phyloP scores from a whole-genome alignment of 148 eudicot species.

The Spergularia marina region DNA sequence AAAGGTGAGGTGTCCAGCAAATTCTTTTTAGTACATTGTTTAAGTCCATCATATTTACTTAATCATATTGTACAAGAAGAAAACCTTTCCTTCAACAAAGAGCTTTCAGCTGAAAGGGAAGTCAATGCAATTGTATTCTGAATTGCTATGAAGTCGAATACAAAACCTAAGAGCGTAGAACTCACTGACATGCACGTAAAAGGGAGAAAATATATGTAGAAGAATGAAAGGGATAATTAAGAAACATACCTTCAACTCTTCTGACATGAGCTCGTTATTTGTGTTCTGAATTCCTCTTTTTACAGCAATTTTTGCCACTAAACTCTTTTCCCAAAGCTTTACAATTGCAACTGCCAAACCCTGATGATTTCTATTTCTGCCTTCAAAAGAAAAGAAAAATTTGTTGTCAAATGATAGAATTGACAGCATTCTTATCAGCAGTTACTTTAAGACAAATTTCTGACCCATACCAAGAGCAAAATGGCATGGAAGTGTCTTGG shows the following conservation, averaged over 20 bases:
- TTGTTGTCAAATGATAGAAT: slow-evolving; percentile 15
- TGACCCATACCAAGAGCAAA: slow-evolving; percentile 82
- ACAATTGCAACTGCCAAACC: slow-evolving; percentile 87
- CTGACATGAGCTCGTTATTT: slow-evolving; percentile 89
- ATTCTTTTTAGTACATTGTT: neutral
- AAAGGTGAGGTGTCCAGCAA: too few species aligned
- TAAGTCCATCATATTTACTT: neutral
- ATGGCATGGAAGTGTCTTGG: slow-evolving; percentile 96
- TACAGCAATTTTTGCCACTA: slow-evolving; percentile 96
- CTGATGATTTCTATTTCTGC: slow-evolving; percentile 97
- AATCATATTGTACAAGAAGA: neutral
- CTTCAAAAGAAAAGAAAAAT: slow-evolving; percentile 35
- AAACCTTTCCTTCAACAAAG: neutral
- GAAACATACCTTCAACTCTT: slow-evolving; percentile 70
- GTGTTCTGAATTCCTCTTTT: slow-evolving; percentile 98
- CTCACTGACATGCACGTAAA: neutral
- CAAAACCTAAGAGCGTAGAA: neutral
- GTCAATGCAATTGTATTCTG: neutral
- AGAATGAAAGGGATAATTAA: neutral
- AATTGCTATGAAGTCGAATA: neutral
- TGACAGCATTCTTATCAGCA: slow-evolving; percentile 15
- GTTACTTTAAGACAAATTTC: neutral
- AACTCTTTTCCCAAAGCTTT: slow-evolving; percentile 96
- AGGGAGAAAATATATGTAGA: neutral
- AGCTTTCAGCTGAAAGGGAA: neutral